Base-by-base conservation (phyloP, 83 land plant species). In the Diphasiastrum complanatum region DNA sequence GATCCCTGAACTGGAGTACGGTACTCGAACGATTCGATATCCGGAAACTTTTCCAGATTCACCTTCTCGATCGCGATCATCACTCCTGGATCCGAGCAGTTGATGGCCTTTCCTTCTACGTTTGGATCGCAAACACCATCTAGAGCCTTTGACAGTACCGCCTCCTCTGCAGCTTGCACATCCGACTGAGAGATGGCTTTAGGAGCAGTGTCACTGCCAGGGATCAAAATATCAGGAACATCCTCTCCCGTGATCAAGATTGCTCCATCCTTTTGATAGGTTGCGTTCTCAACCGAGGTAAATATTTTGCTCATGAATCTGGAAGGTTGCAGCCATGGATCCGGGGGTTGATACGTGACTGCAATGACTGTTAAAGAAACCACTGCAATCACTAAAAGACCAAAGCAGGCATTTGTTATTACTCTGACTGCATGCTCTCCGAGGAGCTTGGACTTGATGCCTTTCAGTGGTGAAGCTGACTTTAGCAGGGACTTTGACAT, bases 291-390 rank as follows among this genome's bases (percentile, higher is more conserved):
- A 30, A 63, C 79, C 45, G 86, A 67, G n/a, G 69, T 82, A 20
- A 91, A 73, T 54, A 82, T 72, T 16, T 28, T 47, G 2, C 79
- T 65, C 62, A 84, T 73, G 33, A 78, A 55, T 28, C 66, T 67
- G 0, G 80, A 68, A 5, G 81, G 64, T 19, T 80, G 86, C 27
- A 88, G 82, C 33, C 87, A 78, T 2, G 96, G 96, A 30, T 91
- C 90, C 45, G 90, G 95, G 6, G 95, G 85, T 52, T 85, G 86
- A 75, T 91, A 91, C 11, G 85, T 80, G 69, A 91, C 72, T 29
- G 97, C 87, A 45, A 91, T 58, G 27, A 91, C 78, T 24, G 96
- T 91, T 77, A 91, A 85, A 52, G 75, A 40, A 47, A 91, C 56
- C 0, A 88, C 97, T 46, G 77, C 77, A 5, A 87, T 22, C 6